A percentile compares a stretch with the other conserved stretches of the same genome.
Conservation (phyloP, 2,329 filamentous ascomycete species). For the Colletotrichum eremochloae region DNA sequence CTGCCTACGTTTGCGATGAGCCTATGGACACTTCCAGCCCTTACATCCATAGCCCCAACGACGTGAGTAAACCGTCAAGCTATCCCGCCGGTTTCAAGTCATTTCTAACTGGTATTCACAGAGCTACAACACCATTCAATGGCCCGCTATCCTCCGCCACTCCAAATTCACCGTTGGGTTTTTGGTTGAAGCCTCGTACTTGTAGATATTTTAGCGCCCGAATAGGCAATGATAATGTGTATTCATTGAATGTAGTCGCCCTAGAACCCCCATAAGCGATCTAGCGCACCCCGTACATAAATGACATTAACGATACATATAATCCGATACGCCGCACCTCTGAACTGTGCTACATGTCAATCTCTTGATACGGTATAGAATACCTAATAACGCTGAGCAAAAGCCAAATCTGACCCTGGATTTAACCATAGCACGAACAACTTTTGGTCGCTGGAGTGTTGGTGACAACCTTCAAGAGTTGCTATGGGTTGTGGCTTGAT, state of each 20-base stretch:
- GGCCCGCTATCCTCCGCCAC: conserved; percentile 53
- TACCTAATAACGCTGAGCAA: too few relatives aligned
- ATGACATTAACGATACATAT: too few relatives aligned
- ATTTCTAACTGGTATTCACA: conserved; percentile 35
- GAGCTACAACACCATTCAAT: conserved; percentile 53
- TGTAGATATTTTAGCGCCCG: conserved; percentile 5
- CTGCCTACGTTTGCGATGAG: conserved; percentile 55
- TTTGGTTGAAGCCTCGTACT: conserved; percentile 48
- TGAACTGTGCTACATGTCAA: too few relatives aligned
- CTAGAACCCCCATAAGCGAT: too few relatives aligned
- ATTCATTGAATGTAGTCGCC: not conserved
- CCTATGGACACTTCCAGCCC: conserved; percentile 47
- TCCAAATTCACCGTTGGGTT: conserved; percentile 54
- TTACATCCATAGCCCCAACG: conserved; percentile 51
- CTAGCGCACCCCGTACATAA: too few relatives aligned
- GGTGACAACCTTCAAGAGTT: too few relatives aligned
- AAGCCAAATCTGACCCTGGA: too few relatives aligned
- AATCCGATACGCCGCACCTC: too few relatives aligned
- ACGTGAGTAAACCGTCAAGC: conserved; percentile 49
- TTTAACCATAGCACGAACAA: too few relatives aligned
- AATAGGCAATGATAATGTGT: not conserved
- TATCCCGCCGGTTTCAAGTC: not conserved
- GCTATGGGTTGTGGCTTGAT: too few relatives aligned
- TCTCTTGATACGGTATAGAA: too few relatives aligned
- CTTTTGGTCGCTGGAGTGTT: too few relatives aligned